Percentiles rank a stretch among this genome's conserved stretches.
phyloP scores from a whole-genome alignment of 768 basidiomycete genomes.

The Termitomyces sp. region DNA sequence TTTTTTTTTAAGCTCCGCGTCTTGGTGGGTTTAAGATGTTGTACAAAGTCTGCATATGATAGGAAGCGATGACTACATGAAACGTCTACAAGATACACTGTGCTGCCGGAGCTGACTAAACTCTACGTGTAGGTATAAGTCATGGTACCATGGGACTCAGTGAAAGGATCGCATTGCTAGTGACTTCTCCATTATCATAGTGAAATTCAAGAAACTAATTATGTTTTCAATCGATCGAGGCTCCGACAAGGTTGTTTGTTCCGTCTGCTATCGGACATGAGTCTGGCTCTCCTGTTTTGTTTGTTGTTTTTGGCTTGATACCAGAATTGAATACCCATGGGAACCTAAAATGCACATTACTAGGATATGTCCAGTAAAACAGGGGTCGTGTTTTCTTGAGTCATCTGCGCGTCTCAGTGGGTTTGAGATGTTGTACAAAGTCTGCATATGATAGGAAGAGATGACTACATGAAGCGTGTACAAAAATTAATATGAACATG shows the following conservation, averaged over 20 bases:
- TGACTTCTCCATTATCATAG: constrained; percentile 12
- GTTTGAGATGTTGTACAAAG: too few relatives aligned
- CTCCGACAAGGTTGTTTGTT: constrained; percentile 69
- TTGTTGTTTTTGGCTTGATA: constrained; percentile 7
- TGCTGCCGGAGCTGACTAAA: constrained; percentile 56
- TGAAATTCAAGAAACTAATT: constrained; percentile 8
- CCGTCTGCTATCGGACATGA: constrained; percentile 57
- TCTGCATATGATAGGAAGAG: too few relatives aligned
- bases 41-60: too few relatives aligned
- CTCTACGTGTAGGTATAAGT: constrained; percentile 37
- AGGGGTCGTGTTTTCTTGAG: not conserved
- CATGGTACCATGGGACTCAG: constrained; percentile 43
- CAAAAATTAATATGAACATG: too few relatives aligned
- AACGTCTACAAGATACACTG: too few relatives aligned
- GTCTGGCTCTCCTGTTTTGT: not conserved
- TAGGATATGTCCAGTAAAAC: not conserved
- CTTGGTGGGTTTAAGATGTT: too few relatives aligned
- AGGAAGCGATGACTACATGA: constrained; percentile 72
- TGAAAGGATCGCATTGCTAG: constrained; percentile 79
- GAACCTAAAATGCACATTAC: not conserved
- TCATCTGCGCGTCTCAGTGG: too few relatives aligned
- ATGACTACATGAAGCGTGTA: too few relatives aligned
- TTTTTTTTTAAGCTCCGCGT: constrained; percentile 59
- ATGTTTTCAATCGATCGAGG: constrained; percentile 34
- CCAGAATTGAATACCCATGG: constrained; percentile 4